Evolutionary conservation across 352 stramenopile genomes (phyloP).

Genomic region (Pythium aristosporum): DNA sequence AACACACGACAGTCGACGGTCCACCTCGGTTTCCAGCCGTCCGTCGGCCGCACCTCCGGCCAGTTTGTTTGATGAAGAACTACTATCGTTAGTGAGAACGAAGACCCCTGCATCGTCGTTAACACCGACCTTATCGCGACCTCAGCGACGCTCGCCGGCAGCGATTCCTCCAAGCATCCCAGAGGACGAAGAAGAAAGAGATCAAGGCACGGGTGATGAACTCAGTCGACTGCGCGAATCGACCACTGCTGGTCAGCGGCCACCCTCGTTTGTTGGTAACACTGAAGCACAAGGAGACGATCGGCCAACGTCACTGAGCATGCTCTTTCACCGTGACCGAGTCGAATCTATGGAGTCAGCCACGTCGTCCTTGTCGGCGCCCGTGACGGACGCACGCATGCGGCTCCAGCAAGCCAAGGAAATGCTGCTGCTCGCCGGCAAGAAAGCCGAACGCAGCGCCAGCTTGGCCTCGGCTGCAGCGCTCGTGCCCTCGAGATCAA

Average conservation of each 20-base stretch:
- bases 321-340: slow-evolving; percentile 36
- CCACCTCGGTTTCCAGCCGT: slow-evolving; percentile 26
- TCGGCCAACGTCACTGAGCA: slow-evolving; percentile 26
- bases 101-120: slow-evolving; percentile 29
- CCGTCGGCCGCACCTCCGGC: slow-evolving; percentile 11
- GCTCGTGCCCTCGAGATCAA: slow-evolving; percentile 28
- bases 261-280: slow-evolving; percentile 3
- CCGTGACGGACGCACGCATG: slow-evolving; percentile 57
- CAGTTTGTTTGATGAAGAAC: slow-evolving; percentile 45
- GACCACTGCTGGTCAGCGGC: not conserved
- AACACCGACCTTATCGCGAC: not conserved
- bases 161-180: slow-evolving; percentile 34
- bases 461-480: slow-evolving; percentile 39
- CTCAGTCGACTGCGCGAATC: not conserved
- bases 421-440: slow-evolving; percentile 67
- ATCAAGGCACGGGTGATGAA: not conserved
- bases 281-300: not conserved
- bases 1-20: slow-evolving; percentile 19
- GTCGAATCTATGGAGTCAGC: slow-evolving; percentile 24
- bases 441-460: slow-evolving; percentile 39
- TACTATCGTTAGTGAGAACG: slow-evolving; percentile 46
- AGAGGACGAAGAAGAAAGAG: slow-evolving; percentile 30
- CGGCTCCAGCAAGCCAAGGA: slow-evolving; percentile 74
- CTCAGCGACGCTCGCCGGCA: not conserved
- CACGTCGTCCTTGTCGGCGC: slow-evolving; percentile 25